Evolutionary conservation across 768 basidiomycete genomes (phyloP).

Genomic region (Rhodosporidiobolus odoratus): DNA sequence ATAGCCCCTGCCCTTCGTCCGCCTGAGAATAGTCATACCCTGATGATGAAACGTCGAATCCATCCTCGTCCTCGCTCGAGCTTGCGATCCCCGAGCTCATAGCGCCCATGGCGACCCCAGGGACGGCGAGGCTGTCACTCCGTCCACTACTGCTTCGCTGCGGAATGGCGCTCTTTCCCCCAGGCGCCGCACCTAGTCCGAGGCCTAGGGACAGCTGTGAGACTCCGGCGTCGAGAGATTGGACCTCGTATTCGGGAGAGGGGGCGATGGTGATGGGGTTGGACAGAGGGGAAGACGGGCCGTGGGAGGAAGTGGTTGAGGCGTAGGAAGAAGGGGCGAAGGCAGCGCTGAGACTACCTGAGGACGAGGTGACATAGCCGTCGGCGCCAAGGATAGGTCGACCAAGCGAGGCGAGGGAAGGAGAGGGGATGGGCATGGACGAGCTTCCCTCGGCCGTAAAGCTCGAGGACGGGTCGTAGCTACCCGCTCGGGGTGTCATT

Average conservation of each 20-base stretch:
- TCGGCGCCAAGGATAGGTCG: neutral
- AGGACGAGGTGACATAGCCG: slow-evolving; percentile 16
- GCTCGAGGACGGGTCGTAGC: no score
- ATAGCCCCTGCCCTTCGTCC: neutral
- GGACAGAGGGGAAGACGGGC: neutral
- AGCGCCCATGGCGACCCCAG: neutral
- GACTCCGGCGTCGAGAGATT: slow-evolving; percentile 8
- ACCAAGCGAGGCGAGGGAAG: no score
- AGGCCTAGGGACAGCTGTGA: neutral
- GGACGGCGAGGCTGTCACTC: slow-evolving; percentile 2
- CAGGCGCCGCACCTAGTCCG: neutral
- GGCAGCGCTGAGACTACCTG: no score
- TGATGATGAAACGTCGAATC: neutral
- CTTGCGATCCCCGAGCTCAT: slow-evolving; percentile 1
- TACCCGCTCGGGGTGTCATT: no score
- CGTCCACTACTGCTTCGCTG: neutral
- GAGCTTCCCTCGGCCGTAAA: no score
- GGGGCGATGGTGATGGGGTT: neutral
- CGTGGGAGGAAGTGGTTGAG: slow-evolving; percentile 7
- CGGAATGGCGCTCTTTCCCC: neutral
- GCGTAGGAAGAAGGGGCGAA: slow-evolving; percentile 26
- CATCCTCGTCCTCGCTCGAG: slow-evolving; percentile 37
- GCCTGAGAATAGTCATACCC: neutral
- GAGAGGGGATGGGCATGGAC: no score
- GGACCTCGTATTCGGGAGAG: slow-evolving; percentile 11